A percentile compares a stretch with the other conserved stretches of the same genome.
These are phyloP conservation scores for Pugionium cornutum DNA, from an alignment of 345 rosid species.

Conservation along the genomic window DNA sequence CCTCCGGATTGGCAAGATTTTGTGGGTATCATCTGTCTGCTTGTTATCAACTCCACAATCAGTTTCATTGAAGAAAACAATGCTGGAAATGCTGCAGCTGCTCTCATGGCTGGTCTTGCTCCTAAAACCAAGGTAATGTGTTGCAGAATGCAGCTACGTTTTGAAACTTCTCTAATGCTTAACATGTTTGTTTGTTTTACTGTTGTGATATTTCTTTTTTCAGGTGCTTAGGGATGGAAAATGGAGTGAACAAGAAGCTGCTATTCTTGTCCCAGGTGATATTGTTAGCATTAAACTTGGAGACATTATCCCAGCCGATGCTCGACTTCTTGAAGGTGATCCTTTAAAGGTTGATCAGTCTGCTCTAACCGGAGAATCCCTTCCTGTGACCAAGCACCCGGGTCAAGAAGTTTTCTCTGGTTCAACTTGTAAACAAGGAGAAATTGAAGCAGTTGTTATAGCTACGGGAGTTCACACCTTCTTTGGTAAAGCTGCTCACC, in stretches of 20 bases:
- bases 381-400: conserved; percentile 54
- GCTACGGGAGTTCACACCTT: conserved; percentile 49
- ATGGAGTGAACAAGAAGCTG: conserved; percentile 49
- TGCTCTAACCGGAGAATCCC: conserved; percentile 86
- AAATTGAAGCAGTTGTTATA: conserved; percentile 45
- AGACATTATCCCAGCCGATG: conserved; percentile 89
- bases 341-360: conserved; percentile 87
- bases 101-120: conserved; percentile 50
- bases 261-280: conserved; percentile 48
- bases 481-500: conserved; percentile 49
- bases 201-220: conserved; percentile 23
- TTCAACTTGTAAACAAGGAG: conserved; percentile 49
- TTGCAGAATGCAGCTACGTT: conserved; percentile 4
- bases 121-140: conserved; percentile 43
- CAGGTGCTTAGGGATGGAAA: conserved; percentile 49
- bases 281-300: conserved; percentile 69
- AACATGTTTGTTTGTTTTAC: conserved; percentile 20
- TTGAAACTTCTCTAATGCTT: conserved; percentile 4
- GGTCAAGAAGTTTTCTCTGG: conserved; percentile 48
- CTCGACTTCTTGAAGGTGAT: conserved; percentile 86
- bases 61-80: conserved; percentile 49
- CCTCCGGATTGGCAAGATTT: conserved; percentile 51
- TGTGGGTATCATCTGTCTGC: conserved; percentile 47
- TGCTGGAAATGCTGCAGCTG: conserved; percentile 46
- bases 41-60: conserved; percentile 46